Evolutionary conservation across 768 basidiomycete genomes (phyloP), one percentile per base, ranked within the genome.

Genomic region (Suillus sp.): DNA sequence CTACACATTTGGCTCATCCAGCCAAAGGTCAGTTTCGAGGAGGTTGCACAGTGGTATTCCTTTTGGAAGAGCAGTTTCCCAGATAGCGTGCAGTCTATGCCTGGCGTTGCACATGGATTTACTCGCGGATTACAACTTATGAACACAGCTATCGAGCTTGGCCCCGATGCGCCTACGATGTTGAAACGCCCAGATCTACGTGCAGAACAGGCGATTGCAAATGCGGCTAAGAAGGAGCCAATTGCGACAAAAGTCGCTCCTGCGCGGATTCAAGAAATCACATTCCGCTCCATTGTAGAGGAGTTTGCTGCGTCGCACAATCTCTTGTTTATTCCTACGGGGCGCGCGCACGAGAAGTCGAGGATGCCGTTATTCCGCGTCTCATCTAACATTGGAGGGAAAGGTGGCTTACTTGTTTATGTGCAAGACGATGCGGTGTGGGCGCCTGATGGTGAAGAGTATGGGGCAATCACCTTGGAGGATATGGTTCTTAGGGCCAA

Each of bases 341-440:
- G 96, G 2, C 86, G 86, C 56, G 90, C 87, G 16, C 93, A 99
- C 69, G 90, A 90, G 68, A 81, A 78, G 53, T 94, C 95, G 20
- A 86, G 96, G 61, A 92, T 96, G 88, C 94, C 94, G 8, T 74
- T 99, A 57, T 98, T 89, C 81, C 86, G 90, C 57, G 88, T 98
- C 14, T 92, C 93, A 62, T 79, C 79, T 59, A 87, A 83, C 25
- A 86, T 85, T 16, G 93, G 93, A 73, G 95, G 94, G 13, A 90
- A 88, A 69, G 91, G 93, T 10, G 96, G 96, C 0, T 71, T 98
- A 48, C 79, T 94, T 68, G 89, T 97, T 27, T 99, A 96, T 77
- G 84, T 99, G 48, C 79, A 87, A 67, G 95, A 97, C 69, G 95
- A 97, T 77, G 96, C 95, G 1, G 93, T 98, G 16, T 99, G 96